These are phyloP conservation scores for Asterionellopsis glacialis DNA, from an alignment of 108 stramenopile species.

Conservation along the genomic window DNA sequence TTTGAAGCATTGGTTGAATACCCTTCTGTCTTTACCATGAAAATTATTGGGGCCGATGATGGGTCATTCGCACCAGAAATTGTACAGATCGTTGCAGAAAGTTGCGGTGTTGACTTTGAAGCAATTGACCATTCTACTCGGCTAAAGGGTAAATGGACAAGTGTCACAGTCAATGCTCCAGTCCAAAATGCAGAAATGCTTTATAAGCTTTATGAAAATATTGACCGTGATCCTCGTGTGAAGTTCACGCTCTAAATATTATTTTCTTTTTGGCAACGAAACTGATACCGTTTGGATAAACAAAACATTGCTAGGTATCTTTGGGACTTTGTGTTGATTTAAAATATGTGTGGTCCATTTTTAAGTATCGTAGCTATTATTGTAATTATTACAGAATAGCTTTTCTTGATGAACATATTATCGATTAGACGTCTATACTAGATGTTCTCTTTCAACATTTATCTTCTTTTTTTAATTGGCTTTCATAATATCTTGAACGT, in stretches of 20 bases:
- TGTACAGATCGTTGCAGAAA: slow-evolving; percentile 67
- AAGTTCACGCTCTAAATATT: slow-evolving; percentile 84
- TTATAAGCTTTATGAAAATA: slow-evolving; percentile 72
- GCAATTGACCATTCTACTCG: slow-evolving; percentile 40
- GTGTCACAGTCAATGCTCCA: slow-evolving; percentile 77
- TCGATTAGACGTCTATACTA: no score
- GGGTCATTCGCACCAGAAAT: slow-evolving; percentile 69
- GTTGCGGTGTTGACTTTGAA: slow-evolving; percentile 47
- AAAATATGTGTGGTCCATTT: no score
- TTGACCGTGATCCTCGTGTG: slow-evolving; percentile 80
- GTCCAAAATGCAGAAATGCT: slow-evolving; percentile 84
- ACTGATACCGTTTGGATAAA: no score
- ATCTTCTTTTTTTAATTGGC: no score
- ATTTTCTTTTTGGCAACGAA: no score
- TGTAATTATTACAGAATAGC: no score
- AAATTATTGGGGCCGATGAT: slow-evolving; percentile 83
- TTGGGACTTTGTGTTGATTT: no score
- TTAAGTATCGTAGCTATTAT: no score
- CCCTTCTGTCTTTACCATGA: slow-evolving; percentile 81
- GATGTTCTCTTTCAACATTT: no score
- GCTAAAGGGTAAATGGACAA: slow-evolving; percentile 79
- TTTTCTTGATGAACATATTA: no score
- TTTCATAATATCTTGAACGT: slow-evolving; percentile 71
- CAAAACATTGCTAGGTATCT: no score
- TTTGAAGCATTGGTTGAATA: slow-evolving; percentile 90